phyloP scores from a whole-genome alignment of 2,329 filamentous ascomycete genomes.

The Sphaerostilbella broomeana region DNA sequence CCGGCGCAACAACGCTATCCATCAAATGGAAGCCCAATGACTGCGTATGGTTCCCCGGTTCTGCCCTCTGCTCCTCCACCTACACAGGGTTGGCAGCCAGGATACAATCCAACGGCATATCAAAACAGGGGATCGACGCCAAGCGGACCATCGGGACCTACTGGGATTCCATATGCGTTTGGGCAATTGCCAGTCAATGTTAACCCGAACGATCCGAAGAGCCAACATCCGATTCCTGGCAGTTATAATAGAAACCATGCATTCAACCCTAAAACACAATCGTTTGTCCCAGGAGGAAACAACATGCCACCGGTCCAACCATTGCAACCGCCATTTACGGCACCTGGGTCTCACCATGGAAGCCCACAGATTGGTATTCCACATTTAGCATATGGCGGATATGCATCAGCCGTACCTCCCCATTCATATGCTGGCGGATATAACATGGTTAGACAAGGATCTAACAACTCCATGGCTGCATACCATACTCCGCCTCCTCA shows the following conservation, averaged over 20 bases:
- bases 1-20: conserved; percentile 28
- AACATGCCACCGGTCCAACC: conserved; percentile 43
- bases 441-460: conserved; percentile 50
- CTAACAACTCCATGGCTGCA: conserved; percentile 46
- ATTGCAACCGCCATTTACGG: conserved; percentile 42
- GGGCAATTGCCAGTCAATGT: conserved; percentile 68
- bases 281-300: conserved; percentile 66
- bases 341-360: conserved; percentile 43
- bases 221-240: conserved; percentile 76
- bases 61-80: conserved; percentile 24
- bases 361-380: conserved; percentile 48
- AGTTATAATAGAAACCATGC: conserved; percentile 71
- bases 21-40: conserved; percentile 29
- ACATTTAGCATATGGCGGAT: conserved; percentile 44
- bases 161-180: conserved; percentile 60
- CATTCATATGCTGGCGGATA: conserved; percentile 41
- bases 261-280: conserved; percentile 92
- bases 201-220: conserved; percentile 64
- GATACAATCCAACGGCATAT: conserved; percentile 27
- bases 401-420: conserved; percentile 38
- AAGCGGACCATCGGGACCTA: conserved; percentile 21
- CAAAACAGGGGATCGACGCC: conserved; percentile 24
- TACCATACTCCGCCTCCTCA: conserved; percentile 37
- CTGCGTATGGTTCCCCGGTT: conserved; percentile 30
- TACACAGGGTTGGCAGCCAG: conserved; percentile 34